phyloP scores from a whole-genome alignment of 495 filamentous ascomycete species.

The Penicillium malachiteum region DNA sequence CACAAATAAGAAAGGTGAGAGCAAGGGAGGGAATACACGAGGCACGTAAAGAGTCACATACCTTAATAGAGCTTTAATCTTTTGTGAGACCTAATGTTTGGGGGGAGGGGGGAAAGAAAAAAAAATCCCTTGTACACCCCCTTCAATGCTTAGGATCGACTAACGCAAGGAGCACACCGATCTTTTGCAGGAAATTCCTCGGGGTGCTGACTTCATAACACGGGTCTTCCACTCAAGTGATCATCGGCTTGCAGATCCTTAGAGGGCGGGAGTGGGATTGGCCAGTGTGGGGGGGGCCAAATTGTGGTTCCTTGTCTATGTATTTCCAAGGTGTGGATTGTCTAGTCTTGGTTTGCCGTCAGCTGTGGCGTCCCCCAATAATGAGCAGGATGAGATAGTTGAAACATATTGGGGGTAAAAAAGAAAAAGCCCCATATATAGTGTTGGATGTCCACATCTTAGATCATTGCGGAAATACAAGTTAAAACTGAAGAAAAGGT shows the following conservation, averaged over 20 bases:
- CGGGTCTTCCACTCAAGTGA: conserved; percentile 23
- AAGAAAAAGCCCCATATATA: not conserved
- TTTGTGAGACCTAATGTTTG: conserved; percentile 12
- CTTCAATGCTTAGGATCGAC: conserved; percentile 14
- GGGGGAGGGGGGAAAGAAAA: not conserved
- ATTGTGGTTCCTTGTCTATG: conserved; percentile 14
- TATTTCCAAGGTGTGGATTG: not conserved
- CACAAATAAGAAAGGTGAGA: not conserved
- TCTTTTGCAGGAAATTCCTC: conserved; percentile 25
- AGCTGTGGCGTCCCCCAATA: not conserved
- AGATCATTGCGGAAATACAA: not conserved
- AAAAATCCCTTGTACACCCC: conserved; percentile 19
- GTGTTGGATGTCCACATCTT: conserved; percentile 1
- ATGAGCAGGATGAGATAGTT: not conserved
- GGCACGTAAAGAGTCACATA: conserved; percentile 13
- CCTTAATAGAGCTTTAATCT: conserved; percentile 10
- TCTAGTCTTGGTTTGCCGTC: not conserved
- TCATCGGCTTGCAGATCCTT: conserved; percentile 27
- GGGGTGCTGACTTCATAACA: conserved; percentile 31
- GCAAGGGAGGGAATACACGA: not conserved
- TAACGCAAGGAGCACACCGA: conserved; percentile 23
- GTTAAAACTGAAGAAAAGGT: not conserved
- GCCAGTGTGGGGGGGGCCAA: not conserved
- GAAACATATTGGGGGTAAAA: not conserved
- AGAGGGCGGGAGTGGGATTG: conserved; percentile 14